Evolutionary conservation across 2,329 filamentous ascomycete species (phyloP), one percentile per base, ranked within the genome.

Genomic region (Curvularia sp.): DNA sequence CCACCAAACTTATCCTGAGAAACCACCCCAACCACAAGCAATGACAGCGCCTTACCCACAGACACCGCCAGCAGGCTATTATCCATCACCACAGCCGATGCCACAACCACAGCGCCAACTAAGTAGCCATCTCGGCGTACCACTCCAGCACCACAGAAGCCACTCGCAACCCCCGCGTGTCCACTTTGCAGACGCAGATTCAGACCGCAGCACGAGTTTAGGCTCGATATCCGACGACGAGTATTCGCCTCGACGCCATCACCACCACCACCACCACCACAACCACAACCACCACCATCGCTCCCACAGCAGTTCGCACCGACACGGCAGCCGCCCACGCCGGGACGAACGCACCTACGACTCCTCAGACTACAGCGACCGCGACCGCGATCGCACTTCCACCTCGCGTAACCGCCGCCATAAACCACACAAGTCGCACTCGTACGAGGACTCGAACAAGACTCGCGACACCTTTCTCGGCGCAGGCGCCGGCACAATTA

Each of bases 381-480:
- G 35, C n/a, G 61, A 64, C 24, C 60, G 61, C 43, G 39, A 46
- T 5, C 46, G 48, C 13, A 46, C 53, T 33, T 49, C 53, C 28
- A 31, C 43, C 15, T 47, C 43, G 26, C 42, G n/a, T 9, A 35
- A 49, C n/a, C 49, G 41, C 1, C 41, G 22, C 12, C 22, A 55
- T 5, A 50, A 53, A n/a, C 46, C 51, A 0, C 15, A 10, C 38
- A 48, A 64, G 3, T 60, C 50, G 5, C 30, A 35, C 26, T 54
- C 50, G 0, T 48, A 50, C 26, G 62, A 28, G 0, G 47, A 49
- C 4, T 24, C 65, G 5, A 68, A 67, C 41, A 74, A 71, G 44
- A 65, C 65, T 55, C 64, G 75, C 18, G 75, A 79, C 33, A 80
- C 79, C 0, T 82, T 81, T 50, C 64, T 82, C 0, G 80, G 80